Evolutionary conservation across 805 yeast species (phyloP), one percentile per base, ranked within the genome.

Genomic region (Metschnikowia arizonensis): DNA sequence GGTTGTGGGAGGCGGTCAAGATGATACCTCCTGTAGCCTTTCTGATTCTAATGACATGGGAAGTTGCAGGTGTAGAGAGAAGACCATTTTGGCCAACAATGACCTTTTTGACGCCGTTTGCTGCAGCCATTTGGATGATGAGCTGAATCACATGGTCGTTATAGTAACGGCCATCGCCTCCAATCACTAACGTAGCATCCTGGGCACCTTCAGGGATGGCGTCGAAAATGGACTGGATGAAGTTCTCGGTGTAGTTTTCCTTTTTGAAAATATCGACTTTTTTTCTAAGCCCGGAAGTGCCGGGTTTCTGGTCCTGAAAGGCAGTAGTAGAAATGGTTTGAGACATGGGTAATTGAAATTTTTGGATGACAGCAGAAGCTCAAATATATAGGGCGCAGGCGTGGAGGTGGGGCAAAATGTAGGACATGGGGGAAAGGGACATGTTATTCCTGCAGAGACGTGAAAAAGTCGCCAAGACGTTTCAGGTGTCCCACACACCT

Each of bases 81-180:
- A 93, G 74, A 17, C 97, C 97, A 58, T 85, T 60, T 58, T 88
- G 87, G 50, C 99, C 99, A 51, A 91, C 74, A 54, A 91, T 83
- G 58, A 91, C 70, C 64, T 88, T 87, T 57, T 71, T 74, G 45
- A 90, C 96, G 30, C 96, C 96, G 62, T 91, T 91, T 38, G 91
- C 99, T 26, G 95, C 95, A 49, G 87, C 84, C 44, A 91, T 87
- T 55, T 81, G 69, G 29, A 88, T 85, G 58, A 91, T 91, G 61
- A 83, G 69, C 62, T 88, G 87, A 57, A 93, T 79, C 33, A 89
- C 90, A 36, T 73, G 76, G 55, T 79, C 85, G 62, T 90, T 90
- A 73, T 88, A 93, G 74, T 74, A 91, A 57, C 99, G 82, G 37
- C 98, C 98, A 64, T 91, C 99, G 48, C 99, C 99, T 48, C 99